Conservation (phyloP, 768 basidiomycete species). For the Suillus subalutaceus region DNA sequence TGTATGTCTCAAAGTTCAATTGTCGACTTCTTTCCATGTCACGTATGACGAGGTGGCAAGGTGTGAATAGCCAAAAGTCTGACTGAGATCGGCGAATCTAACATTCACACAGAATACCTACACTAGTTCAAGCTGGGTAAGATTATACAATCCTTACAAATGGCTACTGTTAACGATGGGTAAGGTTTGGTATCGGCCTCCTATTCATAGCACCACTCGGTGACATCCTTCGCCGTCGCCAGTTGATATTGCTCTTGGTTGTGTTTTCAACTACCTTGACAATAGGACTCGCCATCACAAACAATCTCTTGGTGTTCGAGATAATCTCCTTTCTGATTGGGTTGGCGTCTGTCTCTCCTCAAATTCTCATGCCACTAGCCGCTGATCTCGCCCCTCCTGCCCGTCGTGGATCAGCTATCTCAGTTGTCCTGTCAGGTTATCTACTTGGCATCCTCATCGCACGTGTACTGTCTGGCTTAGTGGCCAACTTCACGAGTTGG, state of each 20-base stretch:
- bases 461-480: slow-evolving; percentile 39
- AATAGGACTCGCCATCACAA: slow-evolving; percentile 42
- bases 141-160: slow-evolving; percentile 9
- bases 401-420: slow-evolving; percentile 26
- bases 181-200: slow-evolving; percentile 33
- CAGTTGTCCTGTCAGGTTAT: slow-evolving; percentile 36
- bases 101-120: slow-evolving; percentile 52
- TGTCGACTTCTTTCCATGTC: slow-evolving; percentile 40
- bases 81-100: not conserved
- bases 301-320: slow-evolving; percentile 34
- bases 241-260: slow-evolving; percentile 40
- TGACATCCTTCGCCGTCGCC: slow-evolving; percentile 47
- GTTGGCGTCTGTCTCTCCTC: slow-evolving; percentile 41
- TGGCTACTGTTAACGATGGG: not conserved
- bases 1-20: slow-evolving; percentile 21
- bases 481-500: slow-evolving; percentile 46
- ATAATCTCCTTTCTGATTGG: slow-evolving; percentile 41
- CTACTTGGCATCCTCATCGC: slow-evolving; percentile 33
- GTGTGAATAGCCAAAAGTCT: slow-evolving; percentile 15
- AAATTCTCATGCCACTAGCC: slow-evolving; percentile 45
- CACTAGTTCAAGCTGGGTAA: slow-evolving; percentile 69
- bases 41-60: slow-evolving; percentile 38
- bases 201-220: slow-evolving; percentile 49
- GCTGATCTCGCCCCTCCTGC: slow-evolving; percentile 44
- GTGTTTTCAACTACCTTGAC: slow-evolving; percentile 37